Evolutionary conservation across 2,329 filamentous ascomycete genomes (phyloP).

Genomic region (Diaporthe citriasiana): DNA sequence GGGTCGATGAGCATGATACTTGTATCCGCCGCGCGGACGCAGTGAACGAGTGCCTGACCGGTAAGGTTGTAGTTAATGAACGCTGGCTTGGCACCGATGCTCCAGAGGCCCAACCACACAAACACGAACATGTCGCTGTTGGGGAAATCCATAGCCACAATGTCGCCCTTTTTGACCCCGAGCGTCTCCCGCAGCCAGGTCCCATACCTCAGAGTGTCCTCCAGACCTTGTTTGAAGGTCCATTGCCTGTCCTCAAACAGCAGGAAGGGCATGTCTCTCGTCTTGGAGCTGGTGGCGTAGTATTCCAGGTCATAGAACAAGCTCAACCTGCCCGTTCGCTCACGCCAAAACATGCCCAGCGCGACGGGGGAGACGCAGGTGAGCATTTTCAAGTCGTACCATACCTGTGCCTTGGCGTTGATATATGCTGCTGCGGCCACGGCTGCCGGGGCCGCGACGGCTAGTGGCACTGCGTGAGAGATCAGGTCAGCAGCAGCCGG

Average conservation of each 20-base stretch:
- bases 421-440: slow-evolving; percentile 81
- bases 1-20: slow-evolving; percentile 79
- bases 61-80: slow-evolving; percentile 91
- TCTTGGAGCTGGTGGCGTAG: slow-evolving; percentile 66
- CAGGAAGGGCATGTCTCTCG: slow-evolving; percentile 71
- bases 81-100: slow-evolving; percentile 84
- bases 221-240: slow-evolving; percentile 83
- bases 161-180: slow-evolving; percentile 76
- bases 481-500: slow-evolving; percentile 39
- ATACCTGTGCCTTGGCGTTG: slow-evolving; percentile 78
- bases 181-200: slow-evolving; percentile 78
- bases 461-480: slow-evolving; percentile 62
- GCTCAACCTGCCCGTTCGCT: slow-evolving; percentile 74
- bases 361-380: slow-evolving; percentile 63
- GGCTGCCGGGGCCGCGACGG: slow-evolving; percentile 71
- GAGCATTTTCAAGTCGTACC: slow-evolving; percentile 76
- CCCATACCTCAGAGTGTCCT: slow-evolving; percentile 78
- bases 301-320: slow-evolving; percentile 83
- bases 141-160: slow-evolving; percentile 85
- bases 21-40: slow-evolving; percentile 76
- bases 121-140: slow-evolving; percentile 86
- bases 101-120: slow-evolving; percentile 83
- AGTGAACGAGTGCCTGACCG: slow-evolving; percentile 80
- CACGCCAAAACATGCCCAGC: slow-evolving; percentile 59
- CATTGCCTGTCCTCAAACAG: slow-evolving; percentile 77